phyloP scores from a whole-genome alignment of 2,329 filamentous ascomycete genomes.

The Aphanocladium album region DNA sequence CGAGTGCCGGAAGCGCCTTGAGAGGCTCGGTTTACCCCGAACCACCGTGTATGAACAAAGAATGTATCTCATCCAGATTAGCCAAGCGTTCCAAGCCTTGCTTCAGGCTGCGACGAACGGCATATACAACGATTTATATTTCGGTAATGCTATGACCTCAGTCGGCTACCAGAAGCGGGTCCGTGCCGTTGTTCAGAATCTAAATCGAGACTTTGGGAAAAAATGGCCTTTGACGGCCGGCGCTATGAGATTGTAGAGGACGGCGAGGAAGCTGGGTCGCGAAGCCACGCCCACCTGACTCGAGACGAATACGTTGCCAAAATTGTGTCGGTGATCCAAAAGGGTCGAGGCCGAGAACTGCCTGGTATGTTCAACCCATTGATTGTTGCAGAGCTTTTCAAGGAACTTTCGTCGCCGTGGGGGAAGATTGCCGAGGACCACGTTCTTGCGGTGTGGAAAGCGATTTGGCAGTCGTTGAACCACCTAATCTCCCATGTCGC shows the following conservation, averaged over 20 bases:
- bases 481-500: slow-evolving; percentile 15
- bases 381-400: slow-evolving; percentile 55
- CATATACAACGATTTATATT: slow-evolving; percentile 47
- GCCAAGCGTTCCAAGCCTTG: slow-evolving; percentile 39
- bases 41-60: slow-evolving; percentile 42
- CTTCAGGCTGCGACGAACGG: slow-evolving; percentile 45
- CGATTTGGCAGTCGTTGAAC: slow-evolving; percentile 11
- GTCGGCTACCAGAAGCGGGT: slow-evolving; percentile 39
- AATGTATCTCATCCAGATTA: slow-evolving; percentile 41
- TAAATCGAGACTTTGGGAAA: slow-evolving; percentile 40
- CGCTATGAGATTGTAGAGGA: slow-evolving; percentile 26
- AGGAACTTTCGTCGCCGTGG: slow-evolving; percentile 54
- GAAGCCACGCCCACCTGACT: background rate
- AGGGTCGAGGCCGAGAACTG: slow-evolving; percentile 43
- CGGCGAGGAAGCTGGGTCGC: background rate
- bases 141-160: slow-evolving; percentile 30
- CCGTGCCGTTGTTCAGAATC: slow-evolving; percentile 49
- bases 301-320: slow-evolving; percentile 18
- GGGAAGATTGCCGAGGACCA: slow-evolving; percentile 32
- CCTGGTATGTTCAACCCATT: slow-evolving; percentile 57
- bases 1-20: slow-evolving; percentile 32
- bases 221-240: slow-evolving; percentile 39
- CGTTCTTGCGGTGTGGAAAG: slow-evolving; percentile 15
- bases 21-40: slow-evolving; percentile 44
- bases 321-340: slow-evolving; percentile 19